These are phyloP conservation scores for Magnusiomyces tetraspermus DNA, from an alignment of 1,139 yeast species.

Conservation along the genomic window DNA sequence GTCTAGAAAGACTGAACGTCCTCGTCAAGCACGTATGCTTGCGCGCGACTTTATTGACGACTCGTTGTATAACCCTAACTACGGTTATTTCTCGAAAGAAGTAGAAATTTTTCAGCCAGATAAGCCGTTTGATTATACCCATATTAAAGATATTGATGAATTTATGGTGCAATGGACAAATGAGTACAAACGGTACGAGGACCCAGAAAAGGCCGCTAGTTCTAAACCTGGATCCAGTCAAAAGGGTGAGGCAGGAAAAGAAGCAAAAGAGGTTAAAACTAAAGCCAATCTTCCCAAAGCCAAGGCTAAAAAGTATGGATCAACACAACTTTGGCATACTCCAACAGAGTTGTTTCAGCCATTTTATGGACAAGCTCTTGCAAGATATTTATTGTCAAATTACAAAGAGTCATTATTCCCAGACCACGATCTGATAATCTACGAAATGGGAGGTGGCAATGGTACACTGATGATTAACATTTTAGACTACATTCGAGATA, in stretches of 20 bases:
- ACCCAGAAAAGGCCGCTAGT: slow-evolving; percentile 20
- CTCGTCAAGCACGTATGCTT: slow-evolving; percentile 57
- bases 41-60: slow-evolving; percentile 77
- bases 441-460: slow-evolving; percentile 88
- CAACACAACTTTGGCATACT: slow-evolving; percentile 77
- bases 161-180: slow-evolving; percentile 61
- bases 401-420: slow-evolving; percentile 61
- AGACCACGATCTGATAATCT: slow-evolving; percentile 55
- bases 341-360: slow-evolving; percentile 80
- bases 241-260: slow-evolving; percentile 13
- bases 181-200: slow-evolving; percentile 53
- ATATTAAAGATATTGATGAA: slow-evolving; percentile 55
- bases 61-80: slow-evolving; percentile 67
- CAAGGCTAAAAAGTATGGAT: slow-evolving; percentile 13
- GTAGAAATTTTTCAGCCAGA: slow-evolving; percentile 57
- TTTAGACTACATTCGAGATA: slow-evolving; percentile 51
- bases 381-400: slow-evolving; percentile 60
- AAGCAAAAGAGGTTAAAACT: neutral
- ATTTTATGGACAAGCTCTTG: slow-evolving; percentile 74
- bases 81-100: slow-evolving; percentile 73
- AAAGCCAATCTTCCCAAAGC: neutral
- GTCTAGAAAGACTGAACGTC: slow-evolving; percentile 42
- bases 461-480: slow-evolving; percentile 78
- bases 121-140: slow-evolving; percentile 44
- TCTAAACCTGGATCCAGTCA: too few relatives aligned